A percentile compares a stretch with the other conserved stretches of the same genome.
These are phyloP conservation scores for Solanum habrochaites DNA, from an alignment of 257 asterid species.

Conservation along the genomic window DNA sequence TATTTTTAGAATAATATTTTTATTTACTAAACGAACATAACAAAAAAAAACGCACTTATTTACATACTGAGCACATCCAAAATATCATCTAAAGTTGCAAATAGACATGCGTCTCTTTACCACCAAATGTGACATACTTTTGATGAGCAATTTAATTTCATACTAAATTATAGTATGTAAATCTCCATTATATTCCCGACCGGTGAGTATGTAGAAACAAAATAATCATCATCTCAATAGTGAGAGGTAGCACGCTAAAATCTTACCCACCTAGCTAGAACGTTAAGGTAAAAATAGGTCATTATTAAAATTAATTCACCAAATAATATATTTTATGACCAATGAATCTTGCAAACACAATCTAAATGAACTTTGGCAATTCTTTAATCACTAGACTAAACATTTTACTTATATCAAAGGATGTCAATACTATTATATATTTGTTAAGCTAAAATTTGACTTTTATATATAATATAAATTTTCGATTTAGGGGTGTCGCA, in stretches of 20 bases:
- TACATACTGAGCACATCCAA: not conserved
- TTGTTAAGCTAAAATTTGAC: no score
- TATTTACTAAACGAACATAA: not conserved
- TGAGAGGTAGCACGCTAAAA: not conserved
- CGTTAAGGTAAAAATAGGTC: not conserved
- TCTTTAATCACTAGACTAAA: no score
- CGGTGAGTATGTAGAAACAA: not conserved
- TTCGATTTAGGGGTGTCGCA: no score
- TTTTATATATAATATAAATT: no score
- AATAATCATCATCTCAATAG: not conserved
- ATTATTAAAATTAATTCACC: no score
- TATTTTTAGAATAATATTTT: no score
- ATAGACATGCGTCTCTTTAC: not conserved
- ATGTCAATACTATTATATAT: no score
- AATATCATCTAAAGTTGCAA: not conserved
- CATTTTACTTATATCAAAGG: no score
- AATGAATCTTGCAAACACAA: no score
- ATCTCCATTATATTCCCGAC: not conserved
- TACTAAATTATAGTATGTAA: not conserved
- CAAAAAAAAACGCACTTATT: not conserved
- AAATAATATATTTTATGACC: no score
- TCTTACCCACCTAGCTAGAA: not conserved
- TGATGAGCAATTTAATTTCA: not conserved
- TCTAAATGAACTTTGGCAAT: no score
- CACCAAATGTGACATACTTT: not conserved